Conservation (phyloP, 148 eudicot genomes). For the Rhododendron williamsianum region DNA sequence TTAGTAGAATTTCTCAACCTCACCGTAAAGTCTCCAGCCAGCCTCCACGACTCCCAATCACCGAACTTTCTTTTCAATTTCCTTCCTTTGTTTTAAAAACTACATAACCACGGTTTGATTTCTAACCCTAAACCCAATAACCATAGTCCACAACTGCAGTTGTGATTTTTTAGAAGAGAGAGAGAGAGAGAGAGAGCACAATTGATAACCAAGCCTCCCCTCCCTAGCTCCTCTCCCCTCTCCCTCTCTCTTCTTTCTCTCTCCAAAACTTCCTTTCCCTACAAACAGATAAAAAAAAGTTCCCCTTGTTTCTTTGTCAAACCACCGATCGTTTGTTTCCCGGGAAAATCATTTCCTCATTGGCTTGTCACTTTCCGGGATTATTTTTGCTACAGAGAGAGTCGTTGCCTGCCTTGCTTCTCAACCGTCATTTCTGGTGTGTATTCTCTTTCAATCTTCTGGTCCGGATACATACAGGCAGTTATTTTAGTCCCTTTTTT, state of each 20-base stretch:
- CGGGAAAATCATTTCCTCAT: conserved; percentile 5
- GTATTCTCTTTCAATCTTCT: conserved; percentile 4
- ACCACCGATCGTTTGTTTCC: conserved; percentile 11
- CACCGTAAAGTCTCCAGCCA: not conserved
- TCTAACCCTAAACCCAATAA: conserved; percentile 6
- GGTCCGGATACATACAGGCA: not conserved
- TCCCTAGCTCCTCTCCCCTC: not conserved
- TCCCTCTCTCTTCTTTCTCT: not conserved
- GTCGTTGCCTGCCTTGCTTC: not conserved
- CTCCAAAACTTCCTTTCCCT: not conserved
- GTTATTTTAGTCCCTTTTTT: not conserved
- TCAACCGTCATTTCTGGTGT: not conserved
- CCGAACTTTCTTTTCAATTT: not conserved
- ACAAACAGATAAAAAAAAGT: not conserved
- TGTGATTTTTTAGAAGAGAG: not conserved
- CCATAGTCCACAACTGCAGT: conserved; percentile 12
- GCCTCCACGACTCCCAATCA: not conserved
- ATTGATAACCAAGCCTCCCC: not conserved
- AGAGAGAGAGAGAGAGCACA: not conserved
- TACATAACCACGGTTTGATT: conserved; percentile 14
- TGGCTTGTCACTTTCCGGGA: conserved; percentile 7
- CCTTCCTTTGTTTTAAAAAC: not conserved
- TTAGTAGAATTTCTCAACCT: no score
- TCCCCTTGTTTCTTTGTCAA: not conserved
- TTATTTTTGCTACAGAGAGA: not conserved